Conservation (phyloP, 495 filamentous ascomycete genomes). For the Trichoderma erinaceum region DNA sequence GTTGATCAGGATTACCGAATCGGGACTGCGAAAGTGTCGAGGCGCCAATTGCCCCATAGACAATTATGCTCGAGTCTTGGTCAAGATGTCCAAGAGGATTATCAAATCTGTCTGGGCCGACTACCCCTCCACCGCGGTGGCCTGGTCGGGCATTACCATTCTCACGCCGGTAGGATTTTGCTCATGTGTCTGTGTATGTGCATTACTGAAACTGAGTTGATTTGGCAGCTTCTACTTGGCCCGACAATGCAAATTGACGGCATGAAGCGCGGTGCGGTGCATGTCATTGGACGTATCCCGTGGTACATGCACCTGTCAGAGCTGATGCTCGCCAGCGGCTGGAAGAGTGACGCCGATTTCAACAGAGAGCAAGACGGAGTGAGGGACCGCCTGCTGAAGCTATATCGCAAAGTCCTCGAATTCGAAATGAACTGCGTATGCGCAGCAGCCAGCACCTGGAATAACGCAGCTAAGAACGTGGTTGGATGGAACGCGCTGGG, state of each 20-base stretch:
- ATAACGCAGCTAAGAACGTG: not conserved
- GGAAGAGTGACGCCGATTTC: constrained; percentile 7
- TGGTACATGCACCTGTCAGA: constrained; percentile 16
- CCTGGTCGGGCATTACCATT: constrained; percentile 13
- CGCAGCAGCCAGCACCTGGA: constrained; percentile 15
- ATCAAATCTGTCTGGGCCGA: not conserved
- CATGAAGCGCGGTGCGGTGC: constrained; percentile 1
- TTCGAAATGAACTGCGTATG: constrained; percentile 17
- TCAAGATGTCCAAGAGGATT: not conserved
- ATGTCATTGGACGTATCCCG: constrained; percentile 15
- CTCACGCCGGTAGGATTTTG: constrained; percentile 6
- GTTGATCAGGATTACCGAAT: constrained; percentile 2
- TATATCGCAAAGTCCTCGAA: constrained; percentile 14
- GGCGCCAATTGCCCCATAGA: not conserved
- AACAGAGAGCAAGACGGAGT: not conserved
- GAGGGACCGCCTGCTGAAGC: not conserved
- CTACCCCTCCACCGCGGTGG: constrained; percentile 11
- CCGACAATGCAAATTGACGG: not conserved
- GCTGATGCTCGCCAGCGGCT: not conserved
- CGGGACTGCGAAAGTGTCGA: not conserved
- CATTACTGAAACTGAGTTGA: not conserved
- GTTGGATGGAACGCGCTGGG: constrained; percentile 7
- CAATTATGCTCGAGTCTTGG: not conserved
- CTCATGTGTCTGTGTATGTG: not conserved
- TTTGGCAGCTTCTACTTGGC: constrained; percentile 11